Percentiles rank a stretch among this genome's conserved stretches.
Conservation (phyloP, 805 yeast species). For the Cyberlindnera euphorbiiphila region DNA sequence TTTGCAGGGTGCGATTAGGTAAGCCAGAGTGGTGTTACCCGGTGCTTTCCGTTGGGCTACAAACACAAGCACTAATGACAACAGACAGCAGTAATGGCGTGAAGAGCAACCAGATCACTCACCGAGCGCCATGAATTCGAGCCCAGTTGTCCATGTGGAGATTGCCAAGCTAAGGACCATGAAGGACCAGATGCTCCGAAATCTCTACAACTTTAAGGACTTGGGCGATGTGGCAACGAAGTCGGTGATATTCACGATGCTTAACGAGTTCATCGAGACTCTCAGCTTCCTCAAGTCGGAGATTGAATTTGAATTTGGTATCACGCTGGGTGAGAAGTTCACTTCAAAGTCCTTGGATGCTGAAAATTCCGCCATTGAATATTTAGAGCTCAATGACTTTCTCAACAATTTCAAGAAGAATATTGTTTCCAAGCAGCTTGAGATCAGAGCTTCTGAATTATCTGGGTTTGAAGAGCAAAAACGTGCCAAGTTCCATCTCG, state of each 20-base stretch:
- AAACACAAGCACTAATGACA: too few species aligned
- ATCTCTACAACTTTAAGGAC: slow-evolving; percentile 10
- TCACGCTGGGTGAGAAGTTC: slow-evolving; percentile 8
- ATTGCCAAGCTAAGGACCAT: slow-evolving; percentile 3
- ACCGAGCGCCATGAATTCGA: neutral
- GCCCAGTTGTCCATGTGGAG: slow-evolving; percentile 5
- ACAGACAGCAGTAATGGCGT: too few species aligned
- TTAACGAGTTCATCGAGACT: slow-evolving; percentile 17
- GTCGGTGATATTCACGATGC: slow-evolving; percentile 13
- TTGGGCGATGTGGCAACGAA: slow-evolving; percentile 16
- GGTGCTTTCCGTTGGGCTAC: too few species aligned
- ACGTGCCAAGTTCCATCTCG: slow-evolving; percentile 6
- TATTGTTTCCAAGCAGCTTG: slow-evolving; percentile 19
- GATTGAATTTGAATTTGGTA: slow-evolving; percentile 21
- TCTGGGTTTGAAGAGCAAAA: slow-evolving; percentile 7
- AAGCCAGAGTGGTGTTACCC: neutral
- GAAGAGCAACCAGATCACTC: too few species aligned
- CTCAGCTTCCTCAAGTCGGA: slow-evolving; percentile 14
- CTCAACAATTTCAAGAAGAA: slow-evolving; percentile 14
- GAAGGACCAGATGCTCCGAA: slow-evolving; percentile 13
- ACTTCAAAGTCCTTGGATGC: neutral
- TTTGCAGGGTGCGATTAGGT: slow-evolving; percentile 2
- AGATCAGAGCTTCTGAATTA: slow-evolving; percentile 8
- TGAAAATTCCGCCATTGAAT: slow-evolving; percentile 2
- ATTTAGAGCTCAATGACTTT: slow-evolving; percentile 18